phyloP scores from a whole-genome alignment of 2,329 filamentous ascomycete genomes.

The Aspergillus phoenicis region DNA sequence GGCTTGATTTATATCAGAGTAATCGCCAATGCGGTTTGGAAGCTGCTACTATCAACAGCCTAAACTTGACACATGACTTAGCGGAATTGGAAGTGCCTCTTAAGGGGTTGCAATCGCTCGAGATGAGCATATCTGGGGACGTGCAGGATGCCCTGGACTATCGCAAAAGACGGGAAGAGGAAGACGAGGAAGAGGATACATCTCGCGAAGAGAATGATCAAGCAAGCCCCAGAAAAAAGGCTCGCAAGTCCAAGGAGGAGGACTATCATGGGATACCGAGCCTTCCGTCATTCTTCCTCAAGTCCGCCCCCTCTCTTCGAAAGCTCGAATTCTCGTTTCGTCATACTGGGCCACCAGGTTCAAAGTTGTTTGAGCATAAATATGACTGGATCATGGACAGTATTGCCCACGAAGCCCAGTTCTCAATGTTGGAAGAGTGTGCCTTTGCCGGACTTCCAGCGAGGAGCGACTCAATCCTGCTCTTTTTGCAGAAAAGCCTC shows the following conservation, averaged over 20 bases:
- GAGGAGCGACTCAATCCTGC: conserved; percentile 6
- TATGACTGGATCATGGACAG: conserved; percentile 10
- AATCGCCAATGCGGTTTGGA: conserved; percentile 9
- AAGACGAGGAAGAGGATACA: background rate
- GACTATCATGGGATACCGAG: background rate
- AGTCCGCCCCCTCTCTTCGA: conserved; percentile 5
- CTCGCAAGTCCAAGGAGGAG: background rate
- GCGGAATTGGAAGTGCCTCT: background rate
- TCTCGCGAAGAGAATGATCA: background rate
- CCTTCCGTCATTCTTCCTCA: background rate
- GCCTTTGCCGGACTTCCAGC: background rate
- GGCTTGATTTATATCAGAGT: conserved; percentile 8
- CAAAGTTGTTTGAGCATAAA: background rate
- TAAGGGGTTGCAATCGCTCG: background rate
- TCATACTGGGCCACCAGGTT: background rate
- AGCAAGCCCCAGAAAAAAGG: background rate
- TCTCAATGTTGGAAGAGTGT: conserved; percentile 6
- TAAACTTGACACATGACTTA: background rate
- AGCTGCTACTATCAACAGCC: background rate
- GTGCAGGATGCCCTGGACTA: background rate
- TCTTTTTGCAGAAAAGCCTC: conserved; percentile 5
- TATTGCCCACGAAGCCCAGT: conserved; percentile 5
- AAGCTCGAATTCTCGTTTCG: conserved; percentile 7
- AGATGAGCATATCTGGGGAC: conserved; percentile 6
- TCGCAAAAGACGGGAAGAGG: too few species aligned